A percentile compares a stretch with the other conserved stretches of the same genome.
These are phyloP conservation scores for Ceratocystis lukuohia DNA, from an alignment of 2,329 filamentous ascomycete genomes.

Conservation along the genomic window DNA sequence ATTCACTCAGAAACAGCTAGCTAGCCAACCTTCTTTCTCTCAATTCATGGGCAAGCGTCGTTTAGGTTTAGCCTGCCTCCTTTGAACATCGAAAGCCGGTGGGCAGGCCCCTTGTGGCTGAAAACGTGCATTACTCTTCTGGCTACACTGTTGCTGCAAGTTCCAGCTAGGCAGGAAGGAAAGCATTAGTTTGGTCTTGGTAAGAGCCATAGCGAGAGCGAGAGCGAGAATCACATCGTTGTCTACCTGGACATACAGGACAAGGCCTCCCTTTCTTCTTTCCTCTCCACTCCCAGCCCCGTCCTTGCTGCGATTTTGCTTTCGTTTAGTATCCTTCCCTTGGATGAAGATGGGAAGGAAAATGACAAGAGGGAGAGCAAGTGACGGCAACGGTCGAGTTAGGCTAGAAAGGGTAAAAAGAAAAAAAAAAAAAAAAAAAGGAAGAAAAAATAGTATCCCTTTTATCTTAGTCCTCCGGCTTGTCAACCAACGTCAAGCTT, in stretches of 20 bases:
- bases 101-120: conserved; percentile 1
- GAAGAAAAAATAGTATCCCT: not conserved
- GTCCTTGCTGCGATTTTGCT: not conserved
- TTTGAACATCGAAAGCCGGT: not conserved
- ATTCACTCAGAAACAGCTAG: conserved; percentile 7
- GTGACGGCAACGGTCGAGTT: not conserved
- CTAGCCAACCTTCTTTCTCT: not conserved
- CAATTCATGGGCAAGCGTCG: not conserved
- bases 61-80: conserved; percentile 2
- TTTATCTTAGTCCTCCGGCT: not conserved
- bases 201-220: not conserved
- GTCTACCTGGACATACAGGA: too few species aligned
- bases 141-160: not conserved
- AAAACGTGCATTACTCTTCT: not conserved
- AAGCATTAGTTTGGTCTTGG: not conserved
- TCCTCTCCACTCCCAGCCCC: not conserved
- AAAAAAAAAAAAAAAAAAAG: not conserved
- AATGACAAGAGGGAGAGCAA: not conserved
- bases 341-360: not conserved
- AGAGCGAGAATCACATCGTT: not conserved
- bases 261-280: not conserved
- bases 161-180: not conserved
- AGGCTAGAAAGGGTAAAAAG: not conserved
- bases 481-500: not conserved
- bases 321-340: not conserved